Evolutionary conservation across 2,329 filamentous ascomycete genomes (phyloP).

Genomic region (Paecilomyces sp.): DNA sequence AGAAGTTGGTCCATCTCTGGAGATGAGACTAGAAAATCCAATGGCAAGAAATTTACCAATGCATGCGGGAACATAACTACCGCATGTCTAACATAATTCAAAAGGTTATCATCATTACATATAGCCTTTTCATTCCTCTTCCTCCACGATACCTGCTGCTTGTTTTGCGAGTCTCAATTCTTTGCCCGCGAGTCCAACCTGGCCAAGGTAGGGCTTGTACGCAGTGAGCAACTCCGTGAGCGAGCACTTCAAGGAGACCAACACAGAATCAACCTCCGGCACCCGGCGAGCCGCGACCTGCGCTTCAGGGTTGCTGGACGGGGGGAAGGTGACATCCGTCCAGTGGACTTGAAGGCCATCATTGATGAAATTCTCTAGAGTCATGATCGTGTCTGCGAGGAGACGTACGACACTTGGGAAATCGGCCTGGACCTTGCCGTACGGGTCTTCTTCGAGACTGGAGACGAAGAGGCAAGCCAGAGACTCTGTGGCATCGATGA

Average conservation of each 20-base stretch:
- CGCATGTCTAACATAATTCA: background rate
- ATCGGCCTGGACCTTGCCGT: conserved; percentile 78
- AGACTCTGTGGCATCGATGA: conserved; percentile 65
- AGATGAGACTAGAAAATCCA: background rate
- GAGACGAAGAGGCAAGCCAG: conserved; percentile 62
- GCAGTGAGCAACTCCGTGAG: conserved; percentile 59
- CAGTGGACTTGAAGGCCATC: conserved; percentile 56
- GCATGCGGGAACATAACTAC: background rate
- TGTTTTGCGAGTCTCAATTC: conserved; percentile 71
- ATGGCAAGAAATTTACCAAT: background rate
- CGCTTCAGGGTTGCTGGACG: conserved; percentile 22
- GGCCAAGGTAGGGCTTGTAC: conserved; percentile 68
- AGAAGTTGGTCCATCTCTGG: background rate
- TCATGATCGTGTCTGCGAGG: conserved; percentile 61
- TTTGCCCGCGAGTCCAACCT: conserved; percentile 60
- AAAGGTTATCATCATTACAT: background rate
- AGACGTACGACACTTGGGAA: conserved; percentile 67
- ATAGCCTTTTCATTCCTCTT: background rate
- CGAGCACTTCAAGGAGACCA: conserved; percentile 57
- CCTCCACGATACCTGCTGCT: conserved; percentile 33
- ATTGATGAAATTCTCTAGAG: conserved; percentile 61
- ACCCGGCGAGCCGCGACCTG: conserved; percentile 34
- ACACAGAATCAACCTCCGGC: conserved; percentile 63
- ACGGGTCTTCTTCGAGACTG: conserved; percentile 73
- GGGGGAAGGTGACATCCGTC: conserved; percentile 62